Base-by-base conservation (phyloP, 2,329 filamentous ascomycete species). In the Massarina eburnea region DNA sequence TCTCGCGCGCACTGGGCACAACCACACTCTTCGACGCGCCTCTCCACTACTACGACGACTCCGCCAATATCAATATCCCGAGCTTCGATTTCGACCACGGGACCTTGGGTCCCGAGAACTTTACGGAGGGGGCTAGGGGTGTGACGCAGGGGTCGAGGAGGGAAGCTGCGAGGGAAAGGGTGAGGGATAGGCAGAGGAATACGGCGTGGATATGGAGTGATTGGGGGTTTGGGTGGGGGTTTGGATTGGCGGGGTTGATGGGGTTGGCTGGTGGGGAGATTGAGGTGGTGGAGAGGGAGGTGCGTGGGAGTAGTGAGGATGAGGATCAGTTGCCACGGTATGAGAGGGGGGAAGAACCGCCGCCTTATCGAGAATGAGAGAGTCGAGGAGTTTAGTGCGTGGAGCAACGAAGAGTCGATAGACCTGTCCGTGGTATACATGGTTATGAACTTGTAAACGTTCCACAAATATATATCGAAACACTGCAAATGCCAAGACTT, bases 311-410 rank as follows among this genome's bases (percentile, higher is more conserved):
- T 18, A 14, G 12, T n/a, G 30, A 5, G 24, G 42, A 39, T 20
- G 30, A 12, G 34, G 44, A 46, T 10, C 24, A 17, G 39, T 32
- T 42, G 27, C 44, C 44, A 19, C 9, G 34, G 18, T 46, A 46
- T 41, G 27, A 27, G 24, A 32, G 19, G 36, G 43, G 43, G 7
- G 38, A 41, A 32, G 39, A 12, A 15, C 44, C 39, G 34, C 44
- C 44, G 14, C 32, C 24, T 2, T 46, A 42, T 41, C 20, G 14
- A 15, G 36, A 39, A 12, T 39, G 34, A 37, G 20, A 9, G 32
- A 17, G 24, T 10, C 10, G 24, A 26, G 24, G 24, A 10, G 24
- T 6, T 6, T 7, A 26, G 6, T 6, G 6, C 6, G 7, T 8
- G 27, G 27, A 4, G 27, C 5, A 30, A 14, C n/a, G 27, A 30